A percentile compares a stretch with the other conserved stretches of the same genome.
Conservation (phyloP, 1,284 basidiomycete species). For the Anthracocystis walkeri region DNA sequence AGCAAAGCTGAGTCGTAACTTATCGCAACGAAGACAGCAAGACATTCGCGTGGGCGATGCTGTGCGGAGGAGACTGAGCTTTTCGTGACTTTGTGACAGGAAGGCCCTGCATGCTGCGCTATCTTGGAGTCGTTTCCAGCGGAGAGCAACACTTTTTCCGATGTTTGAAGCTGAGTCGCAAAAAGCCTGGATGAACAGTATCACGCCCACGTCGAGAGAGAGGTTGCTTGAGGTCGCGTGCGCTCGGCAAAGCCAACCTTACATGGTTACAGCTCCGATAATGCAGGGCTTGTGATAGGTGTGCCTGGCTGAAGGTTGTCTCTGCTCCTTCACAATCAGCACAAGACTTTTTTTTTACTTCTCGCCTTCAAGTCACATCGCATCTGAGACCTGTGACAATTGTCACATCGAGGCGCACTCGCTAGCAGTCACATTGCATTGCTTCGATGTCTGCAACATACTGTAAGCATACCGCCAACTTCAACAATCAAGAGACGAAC, state of each 20-base stretch:
- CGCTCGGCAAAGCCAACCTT: conserved; percentile 9
- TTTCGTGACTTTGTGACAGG: background rate
- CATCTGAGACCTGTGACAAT: no score
- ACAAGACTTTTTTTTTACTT: no score
- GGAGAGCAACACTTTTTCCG: conserved; percentile 4
- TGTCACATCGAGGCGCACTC: no score
- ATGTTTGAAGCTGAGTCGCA: background rate
- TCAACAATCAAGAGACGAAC: background rate
- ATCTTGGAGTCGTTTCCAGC: background rate
- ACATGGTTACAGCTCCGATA: background rate
- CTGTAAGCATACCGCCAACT: background rate
- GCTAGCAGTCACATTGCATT: no score
- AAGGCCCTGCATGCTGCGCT: background rate
- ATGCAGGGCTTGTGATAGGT: background rate
- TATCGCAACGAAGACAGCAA: background rate
- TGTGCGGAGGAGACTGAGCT: background rate
- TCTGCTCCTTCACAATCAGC: background rate
- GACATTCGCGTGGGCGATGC: background rate
- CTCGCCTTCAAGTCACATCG: no score
- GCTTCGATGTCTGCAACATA: background rate
- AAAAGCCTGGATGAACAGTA: background rate
- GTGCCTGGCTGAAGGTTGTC: conserved; percentile 3
- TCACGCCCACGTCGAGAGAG: background rate
- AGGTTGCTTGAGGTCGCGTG: conserved; percentile 1
- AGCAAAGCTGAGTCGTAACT: conserved; percentile 14